Conservation (phyloP, 2,329 filamentous ascomycete genomes). For the Verticillium isaacii region DNA sequence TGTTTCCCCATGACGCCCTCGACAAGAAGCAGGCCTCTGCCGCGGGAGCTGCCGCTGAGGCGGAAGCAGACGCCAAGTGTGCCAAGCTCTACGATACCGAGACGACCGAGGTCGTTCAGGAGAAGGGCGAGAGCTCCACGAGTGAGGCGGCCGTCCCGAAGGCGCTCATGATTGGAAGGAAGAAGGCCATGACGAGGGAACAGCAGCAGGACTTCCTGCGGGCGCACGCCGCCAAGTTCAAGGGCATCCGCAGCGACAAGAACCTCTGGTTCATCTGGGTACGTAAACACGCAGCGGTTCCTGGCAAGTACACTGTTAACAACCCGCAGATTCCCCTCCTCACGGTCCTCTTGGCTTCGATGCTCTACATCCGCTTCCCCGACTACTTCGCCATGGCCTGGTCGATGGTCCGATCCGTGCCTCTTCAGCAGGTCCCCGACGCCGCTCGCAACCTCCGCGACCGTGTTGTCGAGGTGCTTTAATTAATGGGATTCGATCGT, state of each 20-base stretch:
- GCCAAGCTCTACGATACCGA: slow-evolving; percentile 42
- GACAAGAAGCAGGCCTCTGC: slow-evolving; percentile 57
- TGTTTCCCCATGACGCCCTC: slow-evolving; percentile 57
- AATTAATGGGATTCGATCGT: neutral
- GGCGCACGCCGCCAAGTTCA: slow-evolving; percentile 57
- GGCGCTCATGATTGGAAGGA: slow-evolving; percentile 53
- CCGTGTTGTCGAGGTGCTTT: slow-evolving; percentile 21
- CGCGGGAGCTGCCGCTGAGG: slow-evolving; percentile 52
- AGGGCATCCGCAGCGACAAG: slow-evolving; percentile 57
- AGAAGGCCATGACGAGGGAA: slow-evolving; percentile 59
- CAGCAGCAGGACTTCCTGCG: slow-evolving; percentile 60
- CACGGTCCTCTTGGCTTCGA: slow-evolving; percentile 40
- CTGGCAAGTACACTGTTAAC: slow-evolving; percentile 10
- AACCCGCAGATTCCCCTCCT: slow-evolving; percentile 42
- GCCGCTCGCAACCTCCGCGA: slow-evolving; percentile 10
- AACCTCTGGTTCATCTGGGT: slow-evolving; percentile 69
- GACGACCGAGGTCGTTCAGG: slow-evolving; percentile 29
- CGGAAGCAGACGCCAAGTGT: slow-evolving; percentile 55
- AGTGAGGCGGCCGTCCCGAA: slow-evolving; percentile 24
- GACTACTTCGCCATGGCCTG: slow-evolving; percentile 29
- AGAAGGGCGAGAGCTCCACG: slow-evolving; percentile 27
- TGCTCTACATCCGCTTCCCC: slow-evolving; percentile 47
- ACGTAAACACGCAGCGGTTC: slow-evolving; percentile 19
- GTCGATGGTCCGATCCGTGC: slow-evolving; percentile 10
- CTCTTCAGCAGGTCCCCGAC: slow-evolving; percentile 7